phyloP scores from a whole-genome alignment of 352 stramenopile genomes.

The Globisporangium solare region DNA sequence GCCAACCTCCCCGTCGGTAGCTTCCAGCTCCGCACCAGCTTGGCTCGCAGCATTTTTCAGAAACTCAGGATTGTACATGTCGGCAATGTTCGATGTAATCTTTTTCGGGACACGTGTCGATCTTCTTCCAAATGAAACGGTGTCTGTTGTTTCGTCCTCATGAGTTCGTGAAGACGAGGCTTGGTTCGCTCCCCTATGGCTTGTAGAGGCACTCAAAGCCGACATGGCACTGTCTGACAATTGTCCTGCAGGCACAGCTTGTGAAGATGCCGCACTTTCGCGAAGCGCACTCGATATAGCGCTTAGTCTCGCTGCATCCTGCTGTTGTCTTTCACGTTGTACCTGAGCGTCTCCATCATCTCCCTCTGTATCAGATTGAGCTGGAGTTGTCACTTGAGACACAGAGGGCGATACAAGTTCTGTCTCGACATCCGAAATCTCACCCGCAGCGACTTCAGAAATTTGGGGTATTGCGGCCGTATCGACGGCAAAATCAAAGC shows the following conservation, averaged over 20 bases:
- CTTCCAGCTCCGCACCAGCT: slow-evolving; percentile 22
- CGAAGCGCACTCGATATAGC: slow-evolving; percentile 28
- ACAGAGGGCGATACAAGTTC: slow-evolving; percentile 50
- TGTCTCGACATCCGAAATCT: slow-evolving; percentile 53
- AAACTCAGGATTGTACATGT: slow-evolving; percentile 74
- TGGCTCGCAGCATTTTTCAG: slow-evolving; percentile 23
- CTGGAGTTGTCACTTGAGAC: slow-evolving; percentile 65
- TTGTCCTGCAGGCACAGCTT: not conserved
- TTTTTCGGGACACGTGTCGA: slow-evolving; percentile 70
- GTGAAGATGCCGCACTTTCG: slow-evolving; percentile 2
- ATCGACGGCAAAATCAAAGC: slow-evolving; percentile 46
- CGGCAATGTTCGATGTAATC: slow-evolving; percentile 69
- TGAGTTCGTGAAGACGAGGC: not conserved
- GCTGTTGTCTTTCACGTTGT: slow-evolving; percentile 23
- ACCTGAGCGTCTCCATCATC: slow-evolving; percentile 25
- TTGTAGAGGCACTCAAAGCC: not conserved
- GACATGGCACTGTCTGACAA: not conserved
- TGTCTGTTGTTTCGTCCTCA: slow-evolving; percentile 4
- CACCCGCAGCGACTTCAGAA: not conserved
- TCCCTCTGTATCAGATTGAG: slow-evolving; percentile 58
- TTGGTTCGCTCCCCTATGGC: not conserved
- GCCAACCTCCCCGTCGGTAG: slow-evolving; percentile 66
- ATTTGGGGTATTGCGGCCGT: not conserved
- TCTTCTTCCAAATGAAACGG: slow-evolving; percentile 25
- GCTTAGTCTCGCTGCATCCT: slow-evolving; percentile 22